A percentile compares a stretch with the other conserved stretches of the same genome.
These are phyloP conservation scores for Arachnomyces sp. DNA, from an alignment of 2,329 filamentous ascomycete species.

Conservation along the genomic window DNA sequence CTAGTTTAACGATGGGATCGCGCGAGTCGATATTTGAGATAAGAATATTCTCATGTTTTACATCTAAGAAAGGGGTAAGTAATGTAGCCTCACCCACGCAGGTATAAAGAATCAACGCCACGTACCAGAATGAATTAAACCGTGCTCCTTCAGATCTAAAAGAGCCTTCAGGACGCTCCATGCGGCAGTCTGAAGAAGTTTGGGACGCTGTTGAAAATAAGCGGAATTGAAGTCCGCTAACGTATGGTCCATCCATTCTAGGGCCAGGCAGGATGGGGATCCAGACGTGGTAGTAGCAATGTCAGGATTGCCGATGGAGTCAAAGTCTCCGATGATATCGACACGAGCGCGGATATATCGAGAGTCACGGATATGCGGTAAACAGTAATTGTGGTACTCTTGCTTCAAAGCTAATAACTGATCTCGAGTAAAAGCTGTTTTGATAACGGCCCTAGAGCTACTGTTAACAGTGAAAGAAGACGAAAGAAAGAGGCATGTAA, in stretches of 20 bases:
- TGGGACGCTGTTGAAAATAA: conserved; percentile 8
- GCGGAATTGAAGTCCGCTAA: conserved; percentile 5
- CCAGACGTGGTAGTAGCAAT: conserved; percentile 2
- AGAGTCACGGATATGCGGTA: background rate
- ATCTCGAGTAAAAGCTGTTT: conserved; percentile 5
- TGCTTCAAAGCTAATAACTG: conserved; percentile 5
- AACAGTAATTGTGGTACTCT: background rate
- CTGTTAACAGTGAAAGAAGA: conserved; percentile 3
- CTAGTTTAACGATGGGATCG: conserved; percentile 6
- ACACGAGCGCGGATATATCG: background rate
- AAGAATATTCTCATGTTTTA: conserved; percentile 10
- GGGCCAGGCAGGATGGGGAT: conserved; percentile 1
- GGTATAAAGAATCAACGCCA: too few species aligned
- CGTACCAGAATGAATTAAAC: conserved; percentile 8
- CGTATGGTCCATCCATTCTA: conserved; percentile 5
- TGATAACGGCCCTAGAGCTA: conserved; percentile 7
- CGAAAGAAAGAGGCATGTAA: too few species aligned
- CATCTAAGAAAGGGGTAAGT: conserved; percentile 4
- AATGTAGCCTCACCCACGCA: too few species aligned
- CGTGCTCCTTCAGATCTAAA: conserved; percentile 5
- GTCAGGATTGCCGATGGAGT: conserved; percentile 1
- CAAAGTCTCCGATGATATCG: conserved; percentile 3
- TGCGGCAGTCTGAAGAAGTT: conserved; percentile 6
- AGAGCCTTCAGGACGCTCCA: conserved; percentile 8
- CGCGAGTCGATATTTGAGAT: conserved; percentile 7